A percentile compares a stretch with the other conserved stretches of the same genome.
phyloP scores from a whole-genome alignment of 805 yeast species.

The Cyberlindnera euphorbiiphila region DNA sequence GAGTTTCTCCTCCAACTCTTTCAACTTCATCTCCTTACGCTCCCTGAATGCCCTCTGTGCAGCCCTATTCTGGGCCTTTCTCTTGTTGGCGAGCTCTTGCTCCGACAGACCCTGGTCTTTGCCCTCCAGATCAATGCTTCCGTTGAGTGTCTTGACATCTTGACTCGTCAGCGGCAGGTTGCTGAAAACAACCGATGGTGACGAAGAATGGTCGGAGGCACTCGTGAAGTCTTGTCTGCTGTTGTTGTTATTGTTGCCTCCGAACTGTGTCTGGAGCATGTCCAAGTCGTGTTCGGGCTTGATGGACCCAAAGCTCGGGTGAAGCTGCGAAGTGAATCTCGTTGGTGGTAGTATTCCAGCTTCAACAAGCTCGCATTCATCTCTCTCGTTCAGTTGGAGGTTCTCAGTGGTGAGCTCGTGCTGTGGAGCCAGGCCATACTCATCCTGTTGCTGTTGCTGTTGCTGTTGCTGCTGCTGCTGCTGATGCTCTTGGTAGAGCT shows the following conservation, averaged over 20 bases:
- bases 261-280: constrained; percentile 1
- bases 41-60: constrained; percentile 87
- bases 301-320: too few species aligned
- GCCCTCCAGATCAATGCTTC: constrained; percentile 5
- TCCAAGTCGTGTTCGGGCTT: constrained; percentile 9
- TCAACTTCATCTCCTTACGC: constrained; percentile 68
- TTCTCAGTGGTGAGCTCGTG: constrained; percentile 14
- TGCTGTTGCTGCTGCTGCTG: not conserved
- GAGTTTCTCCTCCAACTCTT: constrained; percentile 61
- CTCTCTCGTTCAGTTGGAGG: constrained; percentile 14
- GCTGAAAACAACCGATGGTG: constrained; percentile 17
- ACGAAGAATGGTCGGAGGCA: constrained; percentile 23
- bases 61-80: constrained; percentile 79
- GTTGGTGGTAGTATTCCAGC: constrained; percentile 10
- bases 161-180: constrained; percentile 11
- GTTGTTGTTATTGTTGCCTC: not conserved
- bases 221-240: constrained; percentile 3
- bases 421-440: constrained; percentile 1
- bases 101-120: constrained; percentile 16
- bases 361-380: constrained; percentile 23
- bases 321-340: not conserved
- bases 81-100: constrained; percentile 46
- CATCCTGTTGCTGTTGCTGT: constrained; percentile 1
- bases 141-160: constrained; percentile 11
- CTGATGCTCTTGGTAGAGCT: constrained; percentile 3